Conservation (phyloP, 371 early-diverging fungal genomes). For the Mucor ambiguus region DNA sequence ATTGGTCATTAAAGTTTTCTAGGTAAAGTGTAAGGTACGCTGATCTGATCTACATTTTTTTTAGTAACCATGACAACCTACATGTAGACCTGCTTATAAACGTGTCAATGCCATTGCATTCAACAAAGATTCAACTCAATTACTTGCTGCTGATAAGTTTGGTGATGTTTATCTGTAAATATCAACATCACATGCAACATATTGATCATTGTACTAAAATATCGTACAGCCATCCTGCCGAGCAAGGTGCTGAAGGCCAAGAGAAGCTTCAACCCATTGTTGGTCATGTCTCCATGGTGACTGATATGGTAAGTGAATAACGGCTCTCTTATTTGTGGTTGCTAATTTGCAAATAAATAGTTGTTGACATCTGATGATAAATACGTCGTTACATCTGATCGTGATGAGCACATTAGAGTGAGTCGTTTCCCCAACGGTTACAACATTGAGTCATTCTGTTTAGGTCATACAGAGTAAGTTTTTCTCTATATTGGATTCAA, state of each 20-base stretch:
- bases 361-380: constrained; percentile 58
- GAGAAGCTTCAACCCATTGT: constrained; percentile 66
- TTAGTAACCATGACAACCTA: background rate
- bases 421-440: constrained; percentile 87
- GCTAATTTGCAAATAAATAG: constrained; percentile 24
- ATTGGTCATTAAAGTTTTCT: constrained; percentile 58
- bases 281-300: constrained; percentile 95
- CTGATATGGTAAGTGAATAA: constrained; percentile 68
- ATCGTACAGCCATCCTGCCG: constrained; percentile 38
- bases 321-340: background rate
- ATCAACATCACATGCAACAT: background rate
- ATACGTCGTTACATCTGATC: constrained; percentile 86
- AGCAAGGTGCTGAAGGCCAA: constrained; percentile 35
- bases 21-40: constrained; percentile 33
- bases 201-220: background rate
- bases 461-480: constrained; percentile 89
- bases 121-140: constrained; percentile 51
- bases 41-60: background rate
- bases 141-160: constrained; percentile 93
- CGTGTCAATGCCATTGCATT: constrained; percentile 75
- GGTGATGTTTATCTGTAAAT: constrained; percentile 90
- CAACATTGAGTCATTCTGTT: constrained; percentile 85
- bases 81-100: constrained; percentile 57
- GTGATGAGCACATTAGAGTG: constrained; percentile 96
- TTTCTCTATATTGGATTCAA: background rate